Evolutionary conservation across 2,329 filamentous ascomycete species (phyloP).

Genomic region (Madurella mycetomatis): DNA sequence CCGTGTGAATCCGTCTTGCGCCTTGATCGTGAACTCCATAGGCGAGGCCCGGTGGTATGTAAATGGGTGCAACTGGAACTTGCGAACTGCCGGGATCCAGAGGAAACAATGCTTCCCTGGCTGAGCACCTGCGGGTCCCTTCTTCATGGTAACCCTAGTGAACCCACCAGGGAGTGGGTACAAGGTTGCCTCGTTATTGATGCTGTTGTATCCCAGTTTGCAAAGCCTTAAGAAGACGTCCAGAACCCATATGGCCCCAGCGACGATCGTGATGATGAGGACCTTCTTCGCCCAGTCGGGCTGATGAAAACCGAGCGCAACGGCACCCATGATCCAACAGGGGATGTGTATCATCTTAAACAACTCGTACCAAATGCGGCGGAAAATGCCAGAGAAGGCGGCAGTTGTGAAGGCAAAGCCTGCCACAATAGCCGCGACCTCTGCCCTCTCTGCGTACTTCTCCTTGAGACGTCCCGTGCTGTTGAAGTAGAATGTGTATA

Average conservation of each 20-base stretch:
- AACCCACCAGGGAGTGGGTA: conserved; percentile 50
- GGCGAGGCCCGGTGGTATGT: conserved; percentile 52
- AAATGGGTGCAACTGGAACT: conserved; percentile 59
- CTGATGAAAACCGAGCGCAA: conserved; percentile 49
- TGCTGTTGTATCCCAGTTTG: conserved; percentile 41
- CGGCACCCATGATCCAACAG: conserved; percentile 45
- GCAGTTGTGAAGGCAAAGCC: conserved; percentile 44
- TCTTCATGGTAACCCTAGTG: conserved; percentile 51
- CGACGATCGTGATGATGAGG: conserved; percentile 39
- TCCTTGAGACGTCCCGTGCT: conserved; percentile 12
- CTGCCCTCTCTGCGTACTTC: conserved; percentile 29
- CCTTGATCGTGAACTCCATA: conserved; percentile 55
- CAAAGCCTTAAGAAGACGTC: conserved; percentile 47
- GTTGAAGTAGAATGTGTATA: conserved; percentile 42
- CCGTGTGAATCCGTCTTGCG: conserved; percentile 56
- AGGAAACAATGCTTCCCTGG: conserved; percentile 61
- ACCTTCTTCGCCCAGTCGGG: conserved; percentile 41
- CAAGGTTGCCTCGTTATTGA: conserved; percentile 50
- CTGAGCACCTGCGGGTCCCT: conserved; percentile 42
- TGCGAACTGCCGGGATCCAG: conserved; percentile 56
- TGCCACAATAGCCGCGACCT: conserved; percentile 47
- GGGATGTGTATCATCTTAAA: conserved; percentile 52
- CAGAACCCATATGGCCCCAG: conserved; percentile 44
- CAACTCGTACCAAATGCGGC: conserved; percentile 49
- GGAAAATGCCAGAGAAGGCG: conserved; percentile 39